Percentiles rank a stretch among this genome's conserved stretches.
These are phyloP conservation scores for Saturnispora gosingensis DNA, from an alignment of 805 yeast genomes.

Conservation along the genomic window DNA sequence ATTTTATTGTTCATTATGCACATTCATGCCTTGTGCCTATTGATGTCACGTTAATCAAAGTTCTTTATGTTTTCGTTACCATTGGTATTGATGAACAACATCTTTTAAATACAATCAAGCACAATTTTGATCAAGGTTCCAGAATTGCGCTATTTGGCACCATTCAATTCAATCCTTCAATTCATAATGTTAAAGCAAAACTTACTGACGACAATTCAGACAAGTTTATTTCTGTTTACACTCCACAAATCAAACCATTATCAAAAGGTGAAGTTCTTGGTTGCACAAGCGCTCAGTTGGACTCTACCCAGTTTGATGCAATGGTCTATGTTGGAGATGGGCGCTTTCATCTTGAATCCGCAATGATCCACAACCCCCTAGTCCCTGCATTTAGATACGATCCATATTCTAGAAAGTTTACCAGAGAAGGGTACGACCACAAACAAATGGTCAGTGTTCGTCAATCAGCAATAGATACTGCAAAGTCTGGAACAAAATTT, in stretches of 20 bases:
- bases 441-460: slow-evolving; percentile 69
- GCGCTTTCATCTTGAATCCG: slow-evolving; percentile 86
- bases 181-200: slow-evolving; percentile 65
- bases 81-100: slow-evolving; percentile 82
- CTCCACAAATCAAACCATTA: slow-evolving; percentile 89
- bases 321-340: slow-evolving; percentile 96
- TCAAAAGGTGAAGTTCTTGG: slow-evolving; percentile 96
- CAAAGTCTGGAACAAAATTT: slow-evolving; percentile 50
- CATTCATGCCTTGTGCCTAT: slow-evolving; percentile 96
- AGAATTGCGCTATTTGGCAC: slow-evolving; percentile 86
- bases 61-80: slow-evolving; percentile 90
- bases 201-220: slow-evolving; percentile 34
- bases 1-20: slow-evolving; percentile 91
- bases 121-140: slow-evolving; percentile 56
- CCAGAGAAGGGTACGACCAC: slow-evolving; percentile 83
- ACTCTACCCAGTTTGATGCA: slow-evolving; percentile 54
- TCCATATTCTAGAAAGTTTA: slow-evolving; percentile 87
- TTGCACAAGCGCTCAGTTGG: slow-evolving; percentile 82
- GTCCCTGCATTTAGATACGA: slow-evolving; percentile 91
- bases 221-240: slow-evolving; percentile 49
- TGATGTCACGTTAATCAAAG: slow-evolving; percentile 83
- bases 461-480: slow-evolving; percentile 60
- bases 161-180: slow-evolving; percentile 91
- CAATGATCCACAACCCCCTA: slow-evolving; percentile 95
- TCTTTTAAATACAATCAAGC: slow-evolving; percentile 62